phyloP scores from a whole-genome alignment of 1,284 basidiomycete genomes.

The Cryptococcus sp. region DNA sequence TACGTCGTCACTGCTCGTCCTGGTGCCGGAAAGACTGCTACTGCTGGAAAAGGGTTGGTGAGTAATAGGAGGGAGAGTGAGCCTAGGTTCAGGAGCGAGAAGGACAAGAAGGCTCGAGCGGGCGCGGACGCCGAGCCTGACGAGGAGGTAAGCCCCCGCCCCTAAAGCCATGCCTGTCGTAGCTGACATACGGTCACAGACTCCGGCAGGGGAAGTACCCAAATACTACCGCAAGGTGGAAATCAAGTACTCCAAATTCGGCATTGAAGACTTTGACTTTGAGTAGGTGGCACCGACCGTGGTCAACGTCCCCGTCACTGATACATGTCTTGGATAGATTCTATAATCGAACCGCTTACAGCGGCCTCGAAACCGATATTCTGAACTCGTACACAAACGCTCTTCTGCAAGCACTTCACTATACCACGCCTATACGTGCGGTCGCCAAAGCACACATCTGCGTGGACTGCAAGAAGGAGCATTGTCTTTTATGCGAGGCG shows the following conservation, averaged over 20 bases:
- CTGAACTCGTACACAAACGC: conserved; percentile 96
- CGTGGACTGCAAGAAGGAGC: conserved; percentile 79
- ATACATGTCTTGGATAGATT: conserved; percentile 61
- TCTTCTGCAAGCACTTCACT: conserved; percentile 86
- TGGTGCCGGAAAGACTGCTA: conserved; percentile 43
- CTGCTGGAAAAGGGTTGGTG: conserved; percentile 17
- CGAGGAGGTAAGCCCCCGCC: conserved; percentile 18
- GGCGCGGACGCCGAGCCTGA: conserved; percentile 36
- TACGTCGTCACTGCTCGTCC: conserved; percentile 63
- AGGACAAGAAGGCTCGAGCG: conserved; percentile 57
- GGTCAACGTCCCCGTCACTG: background rate
- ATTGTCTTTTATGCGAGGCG: conserved; percentile 92
- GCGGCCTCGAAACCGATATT: conserved; percentile 96
- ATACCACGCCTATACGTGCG: conserved; percentile 71
- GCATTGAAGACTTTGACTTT: conserved; percentile 98
- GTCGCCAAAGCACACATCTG: conserved; percentile 90
- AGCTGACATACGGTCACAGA: conserved; percentile 15
- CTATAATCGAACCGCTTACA: conserved; percentile 85
- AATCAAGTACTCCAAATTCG: conserved; percentile 98
- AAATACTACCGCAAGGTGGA: conserved; percentile 87
- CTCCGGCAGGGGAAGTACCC: conserved; percentile 62
- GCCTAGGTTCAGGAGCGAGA: conserved; percentile 79
- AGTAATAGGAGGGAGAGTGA: conserved; percentile 51
- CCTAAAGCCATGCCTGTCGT: background rate
- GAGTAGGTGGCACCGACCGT: conserved; percentile 60